Evolutionary conservation across 805 yeast species (phyloP).

Genomic region (Candida oleophila): DNA sequence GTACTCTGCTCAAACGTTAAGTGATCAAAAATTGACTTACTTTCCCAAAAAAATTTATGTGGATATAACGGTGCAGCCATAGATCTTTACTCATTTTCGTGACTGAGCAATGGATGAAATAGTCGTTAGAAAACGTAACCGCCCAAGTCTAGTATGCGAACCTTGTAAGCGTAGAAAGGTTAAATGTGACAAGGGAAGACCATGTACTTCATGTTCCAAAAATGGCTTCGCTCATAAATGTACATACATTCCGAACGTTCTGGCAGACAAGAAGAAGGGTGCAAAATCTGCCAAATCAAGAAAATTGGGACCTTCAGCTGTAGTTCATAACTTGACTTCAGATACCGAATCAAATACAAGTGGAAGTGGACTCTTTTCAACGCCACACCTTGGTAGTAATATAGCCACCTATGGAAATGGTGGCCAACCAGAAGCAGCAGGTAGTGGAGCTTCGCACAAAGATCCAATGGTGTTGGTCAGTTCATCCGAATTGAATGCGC

Average conservation of each 20-base stretch:
- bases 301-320: background rate
- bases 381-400: background rate
- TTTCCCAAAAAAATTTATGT: no score
- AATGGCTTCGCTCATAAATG: slow-evolving; percentile 19
- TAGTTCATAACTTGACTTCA: background rate
- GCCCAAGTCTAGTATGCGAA: slow-evolving; percentile 36
- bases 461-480: slow-evolving; percentile 3
- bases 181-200: slow-evolving; percentile 42
- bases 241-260: slow-evolving; percentile 10
- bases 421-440: background rate
- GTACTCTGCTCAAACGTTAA: no score
- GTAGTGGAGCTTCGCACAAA: background rate
- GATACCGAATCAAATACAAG: background rate
- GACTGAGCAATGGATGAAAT: slow-evolving; percentile 1
- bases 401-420: background rate
- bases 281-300: background rate
- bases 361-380: background rate
- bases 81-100: no score
- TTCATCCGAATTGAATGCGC: background rate
- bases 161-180: slow-evolving; percentile 39
- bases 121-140: slow-evolving; percentile 20
- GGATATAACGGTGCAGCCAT: no score
- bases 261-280: background rate
- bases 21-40: no score
- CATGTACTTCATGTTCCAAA: slow-evolving; percentile 33